These are phyloP conservation scores for Naganishia cerealis DNA, from an alignment of 1,284 basidiomycete genomes.

Conservation along the genomic window DNA sequence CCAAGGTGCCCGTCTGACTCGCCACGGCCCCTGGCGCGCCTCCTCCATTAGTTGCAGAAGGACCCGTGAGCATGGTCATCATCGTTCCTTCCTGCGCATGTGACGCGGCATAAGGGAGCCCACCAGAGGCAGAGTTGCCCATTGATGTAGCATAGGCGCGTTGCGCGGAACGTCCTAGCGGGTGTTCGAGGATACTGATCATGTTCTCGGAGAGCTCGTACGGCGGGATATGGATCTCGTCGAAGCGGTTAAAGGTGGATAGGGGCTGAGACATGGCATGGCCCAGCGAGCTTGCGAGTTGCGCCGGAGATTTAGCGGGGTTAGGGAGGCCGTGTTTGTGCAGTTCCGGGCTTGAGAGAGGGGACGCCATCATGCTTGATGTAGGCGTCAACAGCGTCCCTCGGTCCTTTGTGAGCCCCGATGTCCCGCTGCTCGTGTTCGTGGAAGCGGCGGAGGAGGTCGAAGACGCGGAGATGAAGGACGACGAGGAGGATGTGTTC, in stretches of 20 bases:
- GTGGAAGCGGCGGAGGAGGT: constrained; percentile 9
- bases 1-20: constrained; percentile 12
- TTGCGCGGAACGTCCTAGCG: constrained; percentile 19
- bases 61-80: constrained; percentile 11
- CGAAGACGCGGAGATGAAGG: constrained; percentile 24
- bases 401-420: constrained; percentile 5
- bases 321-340: constrained; percentile 1
- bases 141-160: constrained; percentile 14
- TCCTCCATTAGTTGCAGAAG: neutral
- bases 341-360: constrained; percentile 16
- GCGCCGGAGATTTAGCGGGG: neutral
- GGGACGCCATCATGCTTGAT: constrained; percentile 19
- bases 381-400: constrained; percentile 3
- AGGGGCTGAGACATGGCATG: constrained; percentile 15
- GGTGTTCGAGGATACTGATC: constrained; percentile 30
- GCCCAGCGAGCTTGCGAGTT: constrained; percentile 12
- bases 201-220: constrained; percentile 29
- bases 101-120: neutral
- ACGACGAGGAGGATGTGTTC: constrained; percentile 20
- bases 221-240: constrained; percentile 22
- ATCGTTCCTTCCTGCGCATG: constrained; percentile 8
- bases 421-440: constrained; percentile 5
- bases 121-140: neutral
- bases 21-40: neutral
- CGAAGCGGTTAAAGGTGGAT: constrained; percentile 24